These are phyloP conservation scores for Stereocaulon alpinum DNA, from an alignment of 495 filamentous ascomycete genomes.

Conservation along the genomic window DNA sequence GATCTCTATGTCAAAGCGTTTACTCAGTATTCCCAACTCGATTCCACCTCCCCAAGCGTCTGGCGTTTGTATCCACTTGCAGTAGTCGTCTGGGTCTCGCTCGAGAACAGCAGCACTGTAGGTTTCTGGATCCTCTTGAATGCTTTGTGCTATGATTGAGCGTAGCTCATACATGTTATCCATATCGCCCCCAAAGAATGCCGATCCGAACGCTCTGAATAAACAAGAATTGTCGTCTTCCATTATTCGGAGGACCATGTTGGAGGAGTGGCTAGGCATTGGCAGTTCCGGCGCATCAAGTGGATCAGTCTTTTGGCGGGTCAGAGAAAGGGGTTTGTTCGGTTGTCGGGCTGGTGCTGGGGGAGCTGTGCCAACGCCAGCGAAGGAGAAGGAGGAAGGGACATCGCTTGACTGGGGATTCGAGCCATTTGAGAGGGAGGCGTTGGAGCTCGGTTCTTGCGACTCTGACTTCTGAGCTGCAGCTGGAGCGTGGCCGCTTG, in stretches of 20 bases:
- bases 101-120: constrained; percentile 73
- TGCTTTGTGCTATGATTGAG: constrained; percentile 68
- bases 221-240: constrained; percentile 94
- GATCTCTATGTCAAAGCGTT: constrained; percentile 82
- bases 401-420: neutral
- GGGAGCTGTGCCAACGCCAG: constrained; percentile 18
- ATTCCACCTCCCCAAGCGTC: constrained; percentile 89
- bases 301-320: constrained; percentile 29
- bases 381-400: constrained; percentile 21
- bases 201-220: constrained; percentile 78
- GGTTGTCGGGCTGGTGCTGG: constrained; percentile 6
- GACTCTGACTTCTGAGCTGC: neutral
- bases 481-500: constrained; percentile 6
- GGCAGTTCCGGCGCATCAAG: constrained; percentile 63
- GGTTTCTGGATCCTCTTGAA: constrained; percentile 57
- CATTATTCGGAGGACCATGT: constrained; percentile 82
- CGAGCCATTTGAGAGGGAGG: neutral
- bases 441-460: neutral
- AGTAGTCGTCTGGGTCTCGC: constrained; percentile 62
- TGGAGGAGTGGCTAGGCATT: constrained; percentile 49
- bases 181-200: constrained; percentile 54
- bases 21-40: constrained; percentile 74
- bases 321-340: constrained; percentile 27
- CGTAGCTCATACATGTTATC: constrained; percentile 69
- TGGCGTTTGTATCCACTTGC: constrained; percentile 68